Evolutionary conservation across 2,329 filamentous ascomycete genomes (phyloP).

Genomic region (Aotearoamyces nothofagi): DNA sequence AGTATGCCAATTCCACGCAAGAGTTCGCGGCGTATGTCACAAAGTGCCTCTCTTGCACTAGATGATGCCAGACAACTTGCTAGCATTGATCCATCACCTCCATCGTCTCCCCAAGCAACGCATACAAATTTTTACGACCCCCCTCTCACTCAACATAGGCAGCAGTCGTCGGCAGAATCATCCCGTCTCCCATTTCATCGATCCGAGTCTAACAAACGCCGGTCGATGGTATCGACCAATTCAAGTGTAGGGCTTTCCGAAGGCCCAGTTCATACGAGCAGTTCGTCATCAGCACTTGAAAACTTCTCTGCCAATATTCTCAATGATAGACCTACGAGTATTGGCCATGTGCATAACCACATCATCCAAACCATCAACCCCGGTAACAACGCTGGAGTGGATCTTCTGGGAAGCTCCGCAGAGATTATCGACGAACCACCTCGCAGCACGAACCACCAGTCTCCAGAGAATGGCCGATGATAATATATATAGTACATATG

Average conservation of each 20-base stretch:
- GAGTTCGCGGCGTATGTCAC: constrained; percentile 45
- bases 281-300: constrained; percentile 9
- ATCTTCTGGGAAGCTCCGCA: constrained; percentile 36
- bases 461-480: not conserved
- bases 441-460: not conserved
- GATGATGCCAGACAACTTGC: constrained; percentile 3
- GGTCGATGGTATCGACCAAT: constrained; percentile 32
- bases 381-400: constrained; percentile 23
- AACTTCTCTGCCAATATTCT: constrained; percentile 18
- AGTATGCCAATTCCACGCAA: constrained; percentile 50
- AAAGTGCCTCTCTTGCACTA: constrained; percentile 12
- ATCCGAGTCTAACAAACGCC: constrained; percentile 33
- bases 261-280: constrained; percentile 25
- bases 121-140: constrained; percentile 9
- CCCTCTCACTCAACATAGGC: constrained; percentile 7
- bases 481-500: too few relatives aligned
- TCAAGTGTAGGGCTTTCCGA: constrained; percentile 34
- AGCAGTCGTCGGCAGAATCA: constrained; percentile 13
- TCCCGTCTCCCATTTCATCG: constrained; percentile 41
- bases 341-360: constrained; percentile 41
- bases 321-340: constrained; percentile 35
- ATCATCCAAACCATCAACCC: constrained; percentile 39
- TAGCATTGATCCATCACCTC: not conserved
- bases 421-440: constrained; percentile 35
- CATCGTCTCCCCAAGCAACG: constrained; percentile 2